These are phyloP conservation scores for Tephrocybe rancida DNA, from an alignment of 768 basidiomycete species.

Conservation along the genomic window DNA sequence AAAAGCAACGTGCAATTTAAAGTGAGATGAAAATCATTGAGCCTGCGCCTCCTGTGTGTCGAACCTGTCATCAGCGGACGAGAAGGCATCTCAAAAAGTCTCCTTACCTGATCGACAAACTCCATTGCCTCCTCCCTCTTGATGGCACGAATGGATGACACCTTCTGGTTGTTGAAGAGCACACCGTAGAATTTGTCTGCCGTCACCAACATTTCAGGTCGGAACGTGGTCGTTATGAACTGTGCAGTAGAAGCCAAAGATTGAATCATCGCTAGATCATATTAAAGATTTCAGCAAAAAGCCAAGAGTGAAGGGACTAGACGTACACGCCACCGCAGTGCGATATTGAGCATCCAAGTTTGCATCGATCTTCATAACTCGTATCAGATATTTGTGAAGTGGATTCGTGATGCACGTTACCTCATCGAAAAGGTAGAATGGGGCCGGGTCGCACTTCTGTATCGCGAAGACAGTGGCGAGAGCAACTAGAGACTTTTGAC, in stretches of 20 bases:
- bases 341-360: constrained; percentile 98
- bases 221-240: constrained; percentile 98
- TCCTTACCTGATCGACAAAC: constrained; percentile 85
- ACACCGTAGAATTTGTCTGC: constrained; percentile 99
- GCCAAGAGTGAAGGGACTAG: not conserved
- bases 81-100: not conserved
- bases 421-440: constrained; percentile 99
- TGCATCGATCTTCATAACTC: constrained; percentile 77
- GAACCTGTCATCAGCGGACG: not conserved
- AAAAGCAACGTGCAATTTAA: not conserved
- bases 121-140: constrained; percentile 90
- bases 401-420: constrained; percentile 31
- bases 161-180: constrained; percentile 93
- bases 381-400: not conserved
- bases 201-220: constrained; percentile 94
- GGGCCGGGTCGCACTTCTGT: constrained; percentile 98
- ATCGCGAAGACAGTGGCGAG: constrained; percentile 97
- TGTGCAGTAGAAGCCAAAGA: constrained; percentile 86
- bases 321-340: constrained; percentile 91
- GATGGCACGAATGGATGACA: constrained; percentile 87
- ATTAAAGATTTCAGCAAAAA: not conserved
- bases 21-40: constrained; percentile 23
- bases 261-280: constrained; percentile 84
- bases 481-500: constrained; percentile 96
- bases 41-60: constrained; percentile 27